Base-by-base conservation (phyloP, 2,329 filamentous ascomycete genomes). In the Pezicula carpinea region DNA sequence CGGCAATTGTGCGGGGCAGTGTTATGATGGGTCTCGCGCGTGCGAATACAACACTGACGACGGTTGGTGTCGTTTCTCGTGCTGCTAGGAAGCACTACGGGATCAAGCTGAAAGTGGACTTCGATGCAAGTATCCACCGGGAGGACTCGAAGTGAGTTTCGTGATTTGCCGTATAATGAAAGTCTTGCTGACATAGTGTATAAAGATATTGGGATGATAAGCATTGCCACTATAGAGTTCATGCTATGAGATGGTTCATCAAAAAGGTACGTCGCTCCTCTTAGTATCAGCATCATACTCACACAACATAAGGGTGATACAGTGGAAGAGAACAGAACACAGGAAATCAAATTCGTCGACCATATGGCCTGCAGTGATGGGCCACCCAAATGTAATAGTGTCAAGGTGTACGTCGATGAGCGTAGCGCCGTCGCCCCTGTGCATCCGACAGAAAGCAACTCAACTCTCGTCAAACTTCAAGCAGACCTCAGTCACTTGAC, bases 1-100 rank as follows among this genome's bases (percentile, higher is more conserved):
- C 67, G 1, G 71, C 74, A 1, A 72, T 78, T 5, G 73, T 74
- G 2, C 70, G 71, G 29, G 76, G 76, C 6, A 75, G 76, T 13
- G 71, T 72, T 5, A 72, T 75, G 64, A 74, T 72, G 55, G 73
- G 73, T 1, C 59, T 76, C 2, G 66, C 68, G 1, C 62, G 65
- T 17, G 26, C 38, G 3, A 46, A 51, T 14, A 32, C 43, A 11
- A 44, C 39, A 17, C 59, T 57, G 23, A 59, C 61, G 1, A 64
- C 68, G 0, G 66, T 74, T 41, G 63, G 60, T 41, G 61, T 74
- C 23, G 62, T 64, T 50, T 68, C 69, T 31, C 64, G 70, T 44
- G 64, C 60, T 47, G 70, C 69, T 7, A 65, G 71, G 32, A 73
- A 71, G 53, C 67, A 72, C 50, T 74, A 73, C 46, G 71, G 70